Percentiles rank a stretch among this genome's conserved stretches.
phyloP scores from a whole-genome alignment of 495 filamentous ascomycete species.

The Hypoxylon perforatum region DNA sequence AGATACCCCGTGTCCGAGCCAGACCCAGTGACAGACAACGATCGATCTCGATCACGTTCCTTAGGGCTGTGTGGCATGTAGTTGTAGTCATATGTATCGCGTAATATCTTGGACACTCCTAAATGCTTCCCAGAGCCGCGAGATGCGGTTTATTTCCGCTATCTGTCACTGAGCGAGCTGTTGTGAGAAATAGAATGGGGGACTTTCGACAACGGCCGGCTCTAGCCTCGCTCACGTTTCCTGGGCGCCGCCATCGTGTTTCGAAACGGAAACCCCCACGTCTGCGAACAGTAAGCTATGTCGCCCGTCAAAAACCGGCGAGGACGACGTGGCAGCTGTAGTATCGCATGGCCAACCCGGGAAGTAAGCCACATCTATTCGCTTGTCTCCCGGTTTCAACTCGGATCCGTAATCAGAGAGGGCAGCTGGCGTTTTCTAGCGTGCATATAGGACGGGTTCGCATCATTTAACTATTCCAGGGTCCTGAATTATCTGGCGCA shows the following conservation, averaged over 20 bases:
- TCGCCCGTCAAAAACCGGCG: conserved; percentile 16
- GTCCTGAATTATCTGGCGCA: conserved; percentile 4
- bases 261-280: conserved; percentile 23
- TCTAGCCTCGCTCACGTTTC: conserved; percentile 12
- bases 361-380: conserved; percentile 16
- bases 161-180: neutral
- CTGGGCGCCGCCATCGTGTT: conserved; percentile 8
- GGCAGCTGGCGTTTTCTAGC: conserved; percentile 15
- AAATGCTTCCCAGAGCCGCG: neutral
- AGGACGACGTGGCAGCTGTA: conserved; percentile 16
- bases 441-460: conserved; percentile 19
- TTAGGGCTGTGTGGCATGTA: conserved; percentile 16
- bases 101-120: conserved; percentile 14
- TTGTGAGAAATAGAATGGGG: conserved; percentile 13
- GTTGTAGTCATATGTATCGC: conserved; percentile 21
- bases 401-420: conserved; percentile 7
- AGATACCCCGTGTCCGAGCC: conserved; percentile 25
- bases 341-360: conserved; percentile 1
- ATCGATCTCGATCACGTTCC: conserved; percentile 28
- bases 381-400: neutral
- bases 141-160: conserved; percentile 18
- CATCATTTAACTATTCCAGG: conserved; percentile 28
- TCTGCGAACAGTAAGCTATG: conserved; percentile 17
- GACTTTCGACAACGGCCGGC: conserved; percentile 10
- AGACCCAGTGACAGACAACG: conserved; percentile 10